phyloP scores from a whole-genome alignment of 208 protist genomes.

The Spongospora subterranea region DNA sequence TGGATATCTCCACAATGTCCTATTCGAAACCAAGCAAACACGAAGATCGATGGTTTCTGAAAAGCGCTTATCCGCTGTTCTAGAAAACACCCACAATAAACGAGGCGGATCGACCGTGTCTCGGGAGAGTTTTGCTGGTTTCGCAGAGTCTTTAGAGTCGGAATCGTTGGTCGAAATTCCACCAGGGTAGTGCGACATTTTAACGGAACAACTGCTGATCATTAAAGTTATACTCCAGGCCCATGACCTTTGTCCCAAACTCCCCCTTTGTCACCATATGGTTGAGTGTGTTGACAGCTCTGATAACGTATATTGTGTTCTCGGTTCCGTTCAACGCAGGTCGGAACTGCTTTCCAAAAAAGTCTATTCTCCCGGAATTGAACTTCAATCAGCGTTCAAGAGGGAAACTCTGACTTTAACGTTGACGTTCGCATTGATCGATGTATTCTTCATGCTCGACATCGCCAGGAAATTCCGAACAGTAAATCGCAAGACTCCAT shows the following conservation, averaged over 20 bases:
- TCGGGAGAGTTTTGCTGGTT: too few relatives aligned
- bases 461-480: conserved; percentile 41
- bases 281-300: background rate
- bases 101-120: too few relatives aligned
- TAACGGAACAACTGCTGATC: too few relatives aligned
- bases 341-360: background rate
- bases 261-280: conserved; percentile 46
- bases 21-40: too few relatives aligned
- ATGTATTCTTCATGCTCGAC: conserved; percentile 50
- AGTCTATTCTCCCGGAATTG: background rate
- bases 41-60: too few relatives aligned
- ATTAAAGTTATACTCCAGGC: too few relatives aligned
- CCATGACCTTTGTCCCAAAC: background rate
- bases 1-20: too few relatives aligned
- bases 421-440: background rate
- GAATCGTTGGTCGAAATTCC: too few relatives aligned
- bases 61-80: too few relatives aligned
- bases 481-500: background rate
- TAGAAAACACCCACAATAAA: too few relatives aligned
- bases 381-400: background rate
- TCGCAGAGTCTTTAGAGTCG: too few relatives aligned
- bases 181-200: too few relatives aligned
- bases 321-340: background rate
- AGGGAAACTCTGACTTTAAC: background rate
- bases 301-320: conserved; percentile 11